A percentile compares a stretch with the other conserved stretches of the same genome.
Conservation (phyloP, 1,139 yeast species). For the Wickerhamomyces sp. region DNA sequence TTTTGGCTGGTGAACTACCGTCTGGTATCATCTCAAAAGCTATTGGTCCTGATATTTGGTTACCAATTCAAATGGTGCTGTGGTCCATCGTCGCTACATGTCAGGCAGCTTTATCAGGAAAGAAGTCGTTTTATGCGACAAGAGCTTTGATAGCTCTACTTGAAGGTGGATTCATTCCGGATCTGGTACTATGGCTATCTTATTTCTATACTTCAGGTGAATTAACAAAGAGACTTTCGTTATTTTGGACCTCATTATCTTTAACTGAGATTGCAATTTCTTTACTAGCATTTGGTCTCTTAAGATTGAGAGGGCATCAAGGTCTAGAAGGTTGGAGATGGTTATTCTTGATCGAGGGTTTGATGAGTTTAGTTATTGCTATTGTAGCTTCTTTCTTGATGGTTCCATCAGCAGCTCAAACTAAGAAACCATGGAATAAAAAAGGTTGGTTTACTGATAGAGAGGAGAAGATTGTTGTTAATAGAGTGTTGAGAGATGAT, state of each 20-base stretch:
- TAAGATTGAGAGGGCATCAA: constrained; percentile 3
- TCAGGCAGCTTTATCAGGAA: constrained; percentile 39
- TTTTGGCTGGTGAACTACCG: constrained; percentile 46
- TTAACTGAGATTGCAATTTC: background rate
- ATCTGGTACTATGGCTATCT: constrained; percentile 45
- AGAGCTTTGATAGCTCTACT: constrained; percentile 42
- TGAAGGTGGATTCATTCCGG: constrained; percentile 55
- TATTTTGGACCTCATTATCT: constrained; percentile 1
- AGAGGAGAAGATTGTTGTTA: constrained; percentile 56
- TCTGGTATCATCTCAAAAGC: constrained; percentile 35
- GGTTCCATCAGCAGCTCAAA: constrained; percentile 52
- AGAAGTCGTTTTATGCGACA: constrained; percentile 34
- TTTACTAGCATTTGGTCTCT: background rate
- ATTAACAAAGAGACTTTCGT: background rate
- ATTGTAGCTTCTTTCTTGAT: constrained; percentile 42
- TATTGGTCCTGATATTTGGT: constrained; percentile 50
- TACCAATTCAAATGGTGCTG: constrained; percentile 44
- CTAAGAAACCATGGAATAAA: constrained; percentile 38
- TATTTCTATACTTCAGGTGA: constrained; percentile 42
- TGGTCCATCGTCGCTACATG: constrained; percentile 48
- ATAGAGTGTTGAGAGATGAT: constrained; percentile 57
- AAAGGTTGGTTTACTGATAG: constrained; percentile 59
- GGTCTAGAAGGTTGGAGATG: constrained; percentile 25
- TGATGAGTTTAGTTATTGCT: constrained; percentile 46
- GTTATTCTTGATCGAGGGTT: constrained; percentile 55